Percentiles rank a stretch among this genome's conserved stretches.
These are phyloP conservation scores for Agarophyton chilense DNA, from an alignment of 23 red algal genomes.

Conservation along the genomic window DNA sequence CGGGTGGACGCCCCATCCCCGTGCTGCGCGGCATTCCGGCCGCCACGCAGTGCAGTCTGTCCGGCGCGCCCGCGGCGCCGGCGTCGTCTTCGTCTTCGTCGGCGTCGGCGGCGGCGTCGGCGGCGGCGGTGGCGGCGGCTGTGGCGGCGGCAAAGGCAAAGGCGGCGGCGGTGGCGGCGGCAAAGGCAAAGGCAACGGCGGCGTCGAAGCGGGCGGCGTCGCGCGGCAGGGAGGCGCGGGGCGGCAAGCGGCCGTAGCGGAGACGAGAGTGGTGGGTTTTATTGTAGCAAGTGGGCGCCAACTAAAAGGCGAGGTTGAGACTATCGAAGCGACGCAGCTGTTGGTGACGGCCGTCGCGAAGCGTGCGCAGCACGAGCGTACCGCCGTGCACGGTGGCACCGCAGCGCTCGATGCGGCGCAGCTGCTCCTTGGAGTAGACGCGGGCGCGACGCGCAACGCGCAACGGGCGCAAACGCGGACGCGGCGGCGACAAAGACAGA, in stretches of 20 bases:
- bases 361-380: slow-evolving; percentile 1
- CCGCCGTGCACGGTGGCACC: slow-evolving; percentile 58
- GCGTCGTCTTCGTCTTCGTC: neutral
- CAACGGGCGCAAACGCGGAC: neutral
- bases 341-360: neutral
- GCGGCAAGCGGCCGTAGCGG: too few species aligned
- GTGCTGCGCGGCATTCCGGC: neutral
- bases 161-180: neutral
- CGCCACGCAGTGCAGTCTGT: neutral
- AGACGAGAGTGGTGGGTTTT: too few species aligned
- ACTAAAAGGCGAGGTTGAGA: too few species aligned
- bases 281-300: too few species aligned
- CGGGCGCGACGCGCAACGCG: neutral
- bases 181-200: neutral
- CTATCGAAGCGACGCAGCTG: neutral
- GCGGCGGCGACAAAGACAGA: neutral
- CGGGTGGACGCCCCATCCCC: neutral
- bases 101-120: neutral
- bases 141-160: neutral
- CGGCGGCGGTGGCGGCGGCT: neutral
- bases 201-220: too few species aligned
- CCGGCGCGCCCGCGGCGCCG: neutral
- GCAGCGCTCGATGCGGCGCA: slow-evolving; percentile 24
- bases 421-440: slow-evolving; percentile 52
- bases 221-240: too few species aligned